Base-by-base conservation (phyloP, 2,329 filamentous ascomycete species). In the Shiraia sp. region DNA sequence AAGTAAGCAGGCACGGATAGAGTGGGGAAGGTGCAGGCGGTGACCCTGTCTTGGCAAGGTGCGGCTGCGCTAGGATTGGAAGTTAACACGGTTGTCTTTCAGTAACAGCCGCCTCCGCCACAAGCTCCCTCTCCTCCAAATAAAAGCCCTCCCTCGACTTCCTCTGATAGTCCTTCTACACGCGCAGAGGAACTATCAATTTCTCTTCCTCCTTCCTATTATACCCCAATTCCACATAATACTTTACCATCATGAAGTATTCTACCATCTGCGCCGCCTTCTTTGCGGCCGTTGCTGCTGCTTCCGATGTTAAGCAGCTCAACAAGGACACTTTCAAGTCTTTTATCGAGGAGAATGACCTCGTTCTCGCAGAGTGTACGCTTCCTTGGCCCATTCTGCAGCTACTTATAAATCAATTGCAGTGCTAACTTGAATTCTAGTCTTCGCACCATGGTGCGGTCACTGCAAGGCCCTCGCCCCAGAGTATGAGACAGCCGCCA, bases 391-490 rank as follows among this genome's bases (percentile, higher is more conserved):
- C 14, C 12, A n/a, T 25, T 17, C 12, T 13, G 10, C 16, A 33
- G 19, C 34, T 10, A 10, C 19, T 25, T 4, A 6, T 12, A 1
- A 17, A 16, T 25, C 27, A 10, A 45, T 40, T 48, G n/a, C 32
- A 29, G 13, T 35, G 44, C 72, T 80, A 65, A 79, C 66, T 48
- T 32, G 28, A 27, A 3, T 40, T 19, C 31, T 40, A 90, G 87
- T 96, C 83, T 96, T 89, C 72, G 92, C 92, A 57, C 91, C 92
- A 61, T 95, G 92, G 91, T 95, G 88, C 61, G 92, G 91, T 56
- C 92, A 97, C 81, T 97, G 92, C 87, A 97, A 99, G 81, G 92
- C 92, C 47, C 88, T 99, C 57, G 93, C 88, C 50, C 88, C 88
- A 68, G 88, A 93, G 75, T 95, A 93, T 73, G 89, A 95, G 77